Conservation (phyloP, 371 early-diverging fungal genomes). For the Mortierella sp. region DNA sequence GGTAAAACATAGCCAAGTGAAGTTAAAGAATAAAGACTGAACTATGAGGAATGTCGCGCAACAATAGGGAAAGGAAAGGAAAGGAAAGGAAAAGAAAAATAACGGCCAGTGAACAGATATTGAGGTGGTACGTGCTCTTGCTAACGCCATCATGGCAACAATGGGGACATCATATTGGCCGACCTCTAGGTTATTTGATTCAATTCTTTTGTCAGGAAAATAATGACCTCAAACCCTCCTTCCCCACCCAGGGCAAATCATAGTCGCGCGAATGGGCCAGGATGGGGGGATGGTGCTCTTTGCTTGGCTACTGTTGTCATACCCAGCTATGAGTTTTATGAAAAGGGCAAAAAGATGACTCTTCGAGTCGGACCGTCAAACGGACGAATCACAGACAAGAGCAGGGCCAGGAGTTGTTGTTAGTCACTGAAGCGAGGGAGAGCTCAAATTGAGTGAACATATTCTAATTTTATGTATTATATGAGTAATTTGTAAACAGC, state of each 20-base stretch:
- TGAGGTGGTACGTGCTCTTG: constrained; percentile 10
- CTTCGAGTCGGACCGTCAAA: constrained; percentile 2
- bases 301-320: constrained; percentile 33
- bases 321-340: constrained; percentile 25
- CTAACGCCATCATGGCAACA: constrained; percentile 11
- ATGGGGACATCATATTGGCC: constrained; percentile 1
- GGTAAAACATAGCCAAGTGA: no score
- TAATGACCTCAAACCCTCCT: no score
- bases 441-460: neutral
- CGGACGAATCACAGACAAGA: constrained; percentile 48
- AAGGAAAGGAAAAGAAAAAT: neutral
- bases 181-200: neutral
- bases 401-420: constrained; percentile 13
- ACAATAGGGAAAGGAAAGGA: no score
- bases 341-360: constrained; percentile 18
- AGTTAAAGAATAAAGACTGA: neutral
- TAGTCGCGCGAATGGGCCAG: constrained; percentile 38
- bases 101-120: neutral
- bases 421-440: constrained; percentile 7
- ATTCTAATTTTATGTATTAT: neutral
- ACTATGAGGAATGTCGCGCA: no score
- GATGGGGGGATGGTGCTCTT: constrained; percentile 41
- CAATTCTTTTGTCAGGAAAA: neutral
- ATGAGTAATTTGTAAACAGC: constrained; percentile 12
- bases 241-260: constrained; percentile 5